A percentile compares a stretch with the other conserved stretches of the same genome.
These are phyloP conservation scores for Posidonia australis DNA, from an alignment of 106 monocot genomes.

Conservation along the genomic window DNA sequence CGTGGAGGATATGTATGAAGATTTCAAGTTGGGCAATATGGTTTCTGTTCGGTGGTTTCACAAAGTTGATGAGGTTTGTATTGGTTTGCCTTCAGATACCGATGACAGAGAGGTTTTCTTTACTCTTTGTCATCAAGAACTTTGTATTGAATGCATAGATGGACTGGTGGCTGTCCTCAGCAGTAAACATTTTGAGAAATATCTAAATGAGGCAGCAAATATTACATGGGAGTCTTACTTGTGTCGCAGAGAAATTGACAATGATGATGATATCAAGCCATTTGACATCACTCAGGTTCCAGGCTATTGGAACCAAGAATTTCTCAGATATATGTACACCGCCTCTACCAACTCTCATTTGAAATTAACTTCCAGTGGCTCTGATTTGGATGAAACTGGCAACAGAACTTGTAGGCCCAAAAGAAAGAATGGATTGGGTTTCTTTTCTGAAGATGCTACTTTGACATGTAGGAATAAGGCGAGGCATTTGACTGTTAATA, in stretches of 20 bases:
- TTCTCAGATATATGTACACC: slow-evolving; percentile 41
- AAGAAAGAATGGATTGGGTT: slow-evolving; percentile 7
- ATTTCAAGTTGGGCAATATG: slow-evolving; percentile 40
- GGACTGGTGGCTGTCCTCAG: slow-evolving; percentile 62
- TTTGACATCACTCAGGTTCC: slow-evolving; percentile 60
- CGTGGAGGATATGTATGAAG: slow-evolving; percentile 90
- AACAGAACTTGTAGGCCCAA: slow-evolving; percentile 3
- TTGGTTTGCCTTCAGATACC: slow-evolving; percentile 46
- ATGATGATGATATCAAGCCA: slow-evolving; percentile 51
- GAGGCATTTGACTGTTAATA: slow-evolving; percentile 1
- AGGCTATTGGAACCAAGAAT: slow-evolving; percentile 77
- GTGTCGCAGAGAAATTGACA: slow-evolving; percentile 52
- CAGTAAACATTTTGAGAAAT: slow-evolving; percentile 59
- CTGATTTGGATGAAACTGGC: slow-evolving; percentile 11
- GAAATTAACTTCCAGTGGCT: slow-evolving; percentile 22
- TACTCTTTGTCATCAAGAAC: slow-evolving; percentile 69
- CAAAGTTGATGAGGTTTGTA: slow-evolving; percentile 74
- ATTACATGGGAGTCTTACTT: slow-evolving; percentile 41
- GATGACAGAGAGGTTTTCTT: slow-evolving; percentile 80
- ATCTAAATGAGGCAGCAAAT: slow-evolving; percentile 25
- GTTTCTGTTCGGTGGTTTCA: slow-evolving; percentile 84
- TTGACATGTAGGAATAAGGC: slow-evolving; percentile 5
- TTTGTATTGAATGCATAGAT: slow-evolving; percentile 87
- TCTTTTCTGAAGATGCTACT: not conserved
- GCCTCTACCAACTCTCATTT: slow-evolving; percentile 23